Percentiles rank a stretch among this genome's conserved stretches.
Evolutionary conservation across 371 early-diverging fungal species (phyloP).

Genomic region (Saksenaea vasiformis): DNA sequence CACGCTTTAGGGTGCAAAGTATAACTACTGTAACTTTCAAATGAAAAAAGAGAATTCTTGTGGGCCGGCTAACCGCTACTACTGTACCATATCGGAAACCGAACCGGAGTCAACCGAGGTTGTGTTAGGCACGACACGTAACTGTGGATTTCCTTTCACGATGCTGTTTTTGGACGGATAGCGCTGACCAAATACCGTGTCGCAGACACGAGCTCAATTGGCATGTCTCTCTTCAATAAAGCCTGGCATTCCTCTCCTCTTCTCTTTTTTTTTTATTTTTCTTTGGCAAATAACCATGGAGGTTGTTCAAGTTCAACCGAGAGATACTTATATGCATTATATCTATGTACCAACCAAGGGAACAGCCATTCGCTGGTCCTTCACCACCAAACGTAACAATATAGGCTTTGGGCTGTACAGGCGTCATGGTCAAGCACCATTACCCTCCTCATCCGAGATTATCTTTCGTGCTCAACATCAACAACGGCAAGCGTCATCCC

Average conservation of each 20-base stretch:
- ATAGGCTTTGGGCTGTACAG: constrained; percentile 86
- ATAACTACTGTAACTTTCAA: too few relatives aligned
- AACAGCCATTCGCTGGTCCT: constrained; percentile 87
- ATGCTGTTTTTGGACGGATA: not conserved
- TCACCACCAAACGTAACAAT: constrained; percentile 85
- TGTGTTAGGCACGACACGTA: not conserved
- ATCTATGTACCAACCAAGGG: constrained; percentile 71
- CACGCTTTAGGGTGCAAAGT: too few relatives aligned
- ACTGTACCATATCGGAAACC: too few relatives aligned
- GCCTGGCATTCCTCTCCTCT: too few relatives aligned
- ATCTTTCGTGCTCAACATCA: constrained; percentile 12
- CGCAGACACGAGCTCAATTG: not conserved
- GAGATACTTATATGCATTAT: constrained; percentile 84
- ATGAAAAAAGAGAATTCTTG: too few relatives aligned
- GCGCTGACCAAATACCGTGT: not conserved
- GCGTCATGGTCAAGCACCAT: not conserved
- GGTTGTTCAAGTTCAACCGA: constrained; percentile 80
- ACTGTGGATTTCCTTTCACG: not conserved
- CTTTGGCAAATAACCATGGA: constrained; percentile 53
- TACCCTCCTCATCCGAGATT: constrained; percentile 17
- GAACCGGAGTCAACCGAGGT: too few relatives aligned
- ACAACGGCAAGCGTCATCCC: constrained; percentile 18
- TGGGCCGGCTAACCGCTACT: too few relatives aligned
- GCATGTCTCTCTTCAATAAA: too few relatives aligned
- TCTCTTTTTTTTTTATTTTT: too few relatives aligned